Conservation (phyloP, 805 yeast genomes). For the Metschnikowia amazonensis region DNA sequence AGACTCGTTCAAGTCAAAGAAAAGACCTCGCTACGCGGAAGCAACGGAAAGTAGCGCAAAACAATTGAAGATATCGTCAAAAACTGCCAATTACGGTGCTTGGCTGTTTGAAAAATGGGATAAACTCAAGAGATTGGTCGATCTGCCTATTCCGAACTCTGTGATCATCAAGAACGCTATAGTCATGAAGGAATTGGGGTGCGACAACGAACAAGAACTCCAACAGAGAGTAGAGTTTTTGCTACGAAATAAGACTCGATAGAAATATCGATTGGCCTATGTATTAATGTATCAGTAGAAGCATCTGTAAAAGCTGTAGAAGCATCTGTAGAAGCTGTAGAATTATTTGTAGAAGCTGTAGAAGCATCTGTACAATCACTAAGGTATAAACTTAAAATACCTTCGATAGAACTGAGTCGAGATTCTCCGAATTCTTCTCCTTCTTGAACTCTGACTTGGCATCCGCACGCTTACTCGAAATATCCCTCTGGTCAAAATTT, state of each 20-base stretch:
- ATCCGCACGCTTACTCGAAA: conserved; percentile 62
- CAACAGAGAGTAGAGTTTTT: conserved; percentile 24
- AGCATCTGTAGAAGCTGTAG: too few relatives aligned
- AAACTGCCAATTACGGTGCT: not conserved
- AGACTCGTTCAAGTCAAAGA: not conserved
- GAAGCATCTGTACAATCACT: too few relatives aligned
- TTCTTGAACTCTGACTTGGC: conserved; percentile 48
- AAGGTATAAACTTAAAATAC: too few relatives aligned
- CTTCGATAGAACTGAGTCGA: conserved; percentile 48
- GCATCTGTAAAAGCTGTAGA: too few relatives aligned
- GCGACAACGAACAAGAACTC: conserved; percentile 28
- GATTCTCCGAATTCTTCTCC: conserved; percentile 36
- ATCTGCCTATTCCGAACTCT: conserved; percentile 24
- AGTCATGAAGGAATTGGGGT: conserved; percentile 26
- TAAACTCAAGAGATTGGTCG: conserved; percentile 27
- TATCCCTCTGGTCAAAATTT: conserved; percentile 66
- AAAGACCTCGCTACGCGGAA: not conserved
- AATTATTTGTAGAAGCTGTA: too few relatives aligned
- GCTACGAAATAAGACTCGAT: not conserved
- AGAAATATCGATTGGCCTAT: not conserved
- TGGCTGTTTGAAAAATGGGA: conserved; percentile 36
- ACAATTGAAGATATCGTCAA: conserved; percentile 12
- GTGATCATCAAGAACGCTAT: conserved; percentile 29
- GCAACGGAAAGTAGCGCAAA: conserved; percentile 19
- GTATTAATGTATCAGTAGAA: not conserved